These are phyloP conservation scores for Hyaloperonospora brassicae DNA, from an alignment of 352 stramenopile species.

Conservation along the genomic window DNA sequence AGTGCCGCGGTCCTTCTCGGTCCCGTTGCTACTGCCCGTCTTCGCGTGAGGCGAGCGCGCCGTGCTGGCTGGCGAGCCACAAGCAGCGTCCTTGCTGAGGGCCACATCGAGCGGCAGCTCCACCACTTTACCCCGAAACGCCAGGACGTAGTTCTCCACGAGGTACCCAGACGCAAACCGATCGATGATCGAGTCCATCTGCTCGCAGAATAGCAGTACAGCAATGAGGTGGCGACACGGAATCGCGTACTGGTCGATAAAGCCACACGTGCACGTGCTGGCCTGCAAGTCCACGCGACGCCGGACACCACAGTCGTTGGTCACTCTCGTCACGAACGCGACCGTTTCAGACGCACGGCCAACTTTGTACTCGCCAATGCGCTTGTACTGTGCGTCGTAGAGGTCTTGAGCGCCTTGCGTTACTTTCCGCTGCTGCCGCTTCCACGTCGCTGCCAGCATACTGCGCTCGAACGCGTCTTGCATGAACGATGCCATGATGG, in stretches of 20 bases:
- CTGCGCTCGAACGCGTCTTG: slow-evolving; percentile 37
- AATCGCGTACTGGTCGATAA: slow-evolving; percentile 50
- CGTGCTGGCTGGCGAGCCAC: slow-evolving; percentile 5
- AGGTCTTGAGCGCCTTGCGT: slow-evolving; percentile 39
- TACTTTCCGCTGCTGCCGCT: slow-evolving; percentile 31
- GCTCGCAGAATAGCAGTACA: slow-evolving; percentile 41
- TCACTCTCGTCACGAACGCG: slow-evolving; percentile 46
- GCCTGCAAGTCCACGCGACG: slow-evolving; percentile 38
- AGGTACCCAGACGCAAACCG: slow-evolving; percentile 42
- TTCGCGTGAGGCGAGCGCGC: neutral
- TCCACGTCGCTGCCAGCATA: slow-evolving; percentile 31
- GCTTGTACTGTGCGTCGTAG: slow-evolving; percentile 43
- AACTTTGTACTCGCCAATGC: slow-evolving; percentile 46
- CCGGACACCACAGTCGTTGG: slow-evolving; percentile 22
- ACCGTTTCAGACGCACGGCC: slow-evolving; percentile 40
- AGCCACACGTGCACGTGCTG: slow-evolving; percentile 43
- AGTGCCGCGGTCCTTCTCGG: neutral
- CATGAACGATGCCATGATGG: slow-evolving; percentile 36
- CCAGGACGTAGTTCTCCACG: slow-evolving; percentile 29
- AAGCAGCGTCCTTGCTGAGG: slow-evolving; percentile 17
- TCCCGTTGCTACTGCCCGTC: neutral
- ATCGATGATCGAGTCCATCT: slow-evolving; percentile 37
- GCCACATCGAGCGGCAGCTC: slow-evolving; percentile 39
- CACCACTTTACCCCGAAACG: slow-evolving; percentile 33
- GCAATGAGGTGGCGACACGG: slow-evolving; percentile 57